Conservation (phyloP, 2,329 filamentous ascomycete species). For the Microcyclosporella mali region DNA sequence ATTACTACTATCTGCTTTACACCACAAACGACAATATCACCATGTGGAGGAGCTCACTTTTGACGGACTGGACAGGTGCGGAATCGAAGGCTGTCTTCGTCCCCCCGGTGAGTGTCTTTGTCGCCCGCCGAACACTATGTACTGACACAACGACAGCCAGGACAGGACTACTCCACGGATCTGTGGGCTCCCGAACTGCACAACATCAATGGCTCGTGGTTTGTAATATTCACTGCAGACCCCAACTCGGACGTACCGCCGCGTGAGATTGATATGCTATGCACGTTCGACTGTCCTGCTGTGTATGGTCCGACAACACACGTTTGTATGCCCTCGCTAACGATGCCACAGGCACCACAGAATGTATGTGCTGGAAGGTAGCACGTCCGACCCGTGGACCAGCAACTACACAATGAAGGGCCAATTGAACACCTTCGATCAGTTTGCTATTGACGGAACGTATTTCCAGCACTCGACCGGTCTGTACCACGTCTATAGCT, state of each 20-base stretch:
- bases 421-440: slow-evolving; percentile 46
- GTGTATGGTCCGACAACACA: slow-evolving; percentile 25
- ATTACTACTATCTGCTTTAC: slow-evolving; percentile 43
- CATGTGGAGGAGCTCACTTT: slow-evolving; percentile 35
- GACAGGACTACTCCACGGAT: slow-evolving; percentile 42
- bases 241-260: slow-evolving; percentile 42
- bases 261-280: slow-evolving; percentile 44
- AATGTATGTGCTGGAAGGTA: slow-evolving; percentile 46
- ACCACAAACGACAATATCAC: slow-evolving; percentile 41
- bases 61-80: slow-evolving; percentile 42
- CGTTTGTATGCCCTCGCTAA: not conserved
- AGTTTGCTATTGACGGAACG: slow-evolving; percentile 50
- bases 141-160: slow-evolving; percentile 17
- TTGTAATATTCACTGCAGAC: slow-evolving; percentile 49
- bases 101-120: slow-evolving; percentile 26
- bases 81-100: slow-evolving; percentile 40
- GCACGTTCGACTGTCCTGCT: slow-evolving; percentile 36
- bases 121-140: not conserved
- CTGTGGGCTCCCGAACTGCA: slow-evolving; percentile 50
- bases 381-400: slow-evolving; percentile 40
- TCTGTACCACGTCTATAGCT: slow-evolving; percentile 39
- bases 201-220: slow-evolving; percentile 43
- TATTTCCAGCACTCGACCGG: slow-evolving; percentile 43
- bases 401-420: slow-evolving; percentile 41
- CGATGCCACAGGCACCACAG: slow-evolving; percentile 46